Conservation (phyloP, 1,139 yeast species). For the Sugiyamaella grinbergsii region DNA sequence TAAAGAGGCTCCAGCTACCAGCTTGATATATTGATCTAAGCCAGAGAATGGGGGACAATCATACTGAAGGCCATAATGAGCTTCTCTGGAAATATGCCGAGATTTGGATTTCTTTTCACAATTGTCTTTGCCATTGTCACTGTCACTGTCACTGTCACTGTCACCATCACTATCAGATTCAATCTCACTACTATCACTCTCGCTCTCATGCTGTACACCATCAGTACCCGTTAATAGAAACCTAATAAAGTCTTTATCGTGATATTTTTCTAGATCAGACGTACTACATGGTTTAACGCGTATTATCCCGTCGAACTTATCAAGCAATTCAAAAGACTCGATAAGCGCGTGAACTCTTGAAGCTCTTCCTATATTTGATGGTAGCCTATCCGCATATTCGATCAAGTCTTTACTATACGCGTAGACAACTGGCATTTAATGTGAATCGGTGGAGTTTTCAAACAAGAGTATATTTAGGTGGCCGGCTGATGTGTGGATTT, state of each 20-base stretch:
- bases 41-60: slow-evolving; percentile 69
- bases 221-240: slow-evolving; percentile 39
- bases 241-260: slow-evolving; percentile 46
- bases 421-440: slow-evolving; percentile 35
- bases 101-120: not conserved
- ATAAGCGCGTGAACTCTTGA: slow-evolving; percentile 50
- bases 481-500: no score
- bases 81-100: slow-evolving; percentile 5
- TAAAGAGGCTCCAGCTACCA: slow-evolving; percentile 62
- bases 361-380: slow-evolving; percentile 56
- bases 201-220: slow-evolving; percentile 30
- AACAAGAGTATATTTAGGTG: not conserved
- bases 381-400: slow-evolving; percentile 50
- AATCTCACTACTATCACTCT: slow-evolving; percentile 14
- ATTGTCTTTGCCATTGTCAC: slow-evolving; percentile 16
- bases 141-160: slow-evolving; percentile 22
- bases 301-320: slow-evolving; percentile 23
- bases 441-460: no score
- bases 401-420: slow-evolving; percentile 39
- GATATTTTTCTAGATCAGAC: slow-evolving; percentile 45
- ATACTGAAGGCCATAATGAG: slow-evolving; percentile 45
- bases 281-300: slow-evolving; percentile 31
- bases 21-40: slow-evolving; percentile 53
- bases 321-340: slow-evolving; percentile 47
- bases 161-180: slow-evolving; percentile 21